These are phyloP conservation scores for Spergularia bocconei DNA, from an alignment of 148 eudicot species.

Conservation along the genomic window DNA sequence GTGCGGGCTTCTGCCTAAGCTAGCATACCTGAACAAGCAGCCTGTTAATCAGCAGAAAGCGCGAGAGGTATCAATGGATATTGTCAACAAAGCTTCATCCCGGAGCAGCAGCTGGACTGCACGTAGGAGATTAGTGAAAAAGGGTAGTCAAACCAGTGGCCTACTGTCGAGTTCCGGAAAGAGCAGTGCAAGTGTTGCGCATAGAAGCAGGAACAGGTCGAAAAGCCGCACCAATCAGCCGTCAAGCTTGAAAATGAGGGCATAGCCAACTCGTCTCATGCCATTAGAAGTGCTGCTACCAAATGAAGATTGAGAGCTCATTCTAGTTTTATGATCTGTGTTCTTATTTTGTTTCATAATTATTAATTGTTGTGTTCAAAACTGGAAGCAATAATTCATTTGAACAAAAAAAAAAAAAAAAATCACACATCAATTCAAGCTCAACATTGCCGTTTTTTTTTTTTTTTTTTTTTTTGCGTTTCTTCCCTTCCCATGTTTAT, in stretches of 20 bases:
- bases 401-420: too few species aligned
- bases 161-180: constrained; percentile 25
- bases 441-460: not conserved
- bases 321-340: not conserved
- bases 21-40: constrained; percentile 86
- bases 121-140: constrained; percentile 49
- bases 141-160: constrained; percentile 38
- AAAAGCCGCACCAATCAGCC: constrained; percentile 35
- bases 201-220: constrained; percentile 40
- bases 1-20: constrained; percentile 78
- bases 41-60: constrained; percentile 84
- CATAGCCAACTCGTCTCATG: constrained; percentile 7
- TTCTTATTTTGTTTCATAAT: not conserved
- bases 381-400: not conserved
- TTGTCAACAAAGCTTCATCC: constrained; percentile 66
- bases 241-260: constrained; percentile 26
- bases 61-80: constrained; percentile 59
- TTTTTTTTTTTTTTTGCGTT: not conserved
- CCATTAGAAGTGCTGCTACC: not conserved
- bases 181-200: constrained; percentile 35
- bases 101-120: constrained; percentile 38
- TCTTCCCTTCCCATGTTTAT: too few species aligned
- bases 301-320: not conserved
- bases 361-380: not conserved
- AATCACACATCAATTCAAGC: not conserved